Base-by-base conservation (phyloP, 1,139 yeast species). In the Candida tetrigidarum region DNA sequence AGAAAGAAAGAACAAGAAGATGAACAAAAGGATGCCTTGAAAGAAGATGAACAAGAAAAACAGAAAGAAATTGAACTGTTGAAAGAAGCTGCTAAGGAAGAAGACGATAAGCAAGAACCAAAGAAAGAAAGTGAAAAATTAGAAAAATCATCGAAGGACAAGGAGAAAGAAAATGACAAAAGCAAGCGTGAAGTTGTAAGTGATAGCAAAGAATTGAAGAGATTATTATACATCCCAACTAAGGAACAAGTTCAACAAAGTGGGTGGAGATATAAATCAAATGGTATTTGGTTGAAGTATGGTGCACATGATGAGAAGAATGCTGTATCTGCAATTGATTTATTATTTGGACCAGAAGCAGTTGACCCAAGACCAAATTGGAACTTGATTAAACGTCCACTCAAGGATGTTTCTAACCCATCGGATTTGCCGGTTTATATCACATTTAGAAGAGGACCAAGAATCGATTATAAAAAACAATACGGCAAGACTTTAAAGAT, bases 311-410 rank as follows among this genome's bases (percentile, higher is more conserved):
- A 52, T 58, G 3, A 54, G 78, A 35, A 44, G 41, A 35, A 37
- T 65, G 61, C 80, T 0, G 58, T 76, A 19, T 49, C 78, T 52
- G 65, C 73, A 54, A 48, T 89, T 12, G 89, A 86, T 52, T 69
- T 89, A 1, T 66, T 90, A 30, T 90, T 81, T 67, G 96, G 96
- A 1, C 64, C 63, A 2, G 90, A 84, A 53, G 85, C 89, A 0
- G 81, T 76, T 3, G 96, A 90, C 43, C 96, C 96, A 1, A 70
- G 96, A 46, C 80, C 81, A 0, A 78, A 80, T 41, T 91, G 97
- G 97, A 55, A 63, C 0, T 56, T 85, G 22, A 34, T 73, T 9
- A 44, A 53, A 44, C 36, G 64, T 50, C 50, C 75, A 53, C 38
- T 64, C 61, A 42, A 33, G 23, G 66, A 50, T 12, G 55, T 64